Evolutionary conservation across 208 protist genomes (phyloP), one percentile per base, ranked within the genome.

Genomic region (Polymyxa betae): DNA sequence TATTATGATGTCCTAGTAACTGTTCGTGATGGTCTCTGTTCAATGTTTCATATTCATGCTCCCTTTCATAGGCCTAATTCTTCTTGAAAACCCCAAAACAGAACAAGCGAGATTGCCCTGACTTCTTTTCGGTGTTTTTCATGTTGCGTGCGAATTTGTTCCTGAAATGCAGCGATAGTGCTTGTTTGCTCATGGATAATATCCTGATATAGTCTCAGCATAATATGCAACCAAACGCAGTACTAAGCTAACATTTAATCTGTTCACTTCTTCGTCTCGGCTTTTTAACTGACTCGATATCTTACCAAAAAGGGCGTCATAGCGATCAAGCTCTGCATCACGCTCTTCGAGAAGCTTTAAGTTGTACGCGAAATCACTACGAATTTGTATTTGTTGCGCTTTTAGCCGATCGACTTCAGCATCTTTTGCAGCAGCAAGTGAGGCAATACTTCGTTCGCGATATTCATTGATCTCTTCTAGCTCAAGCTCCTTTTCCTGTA

Each of bases 331-430:
- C n/a, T 82, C 72, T 82, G 72, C 72, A 82, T 82, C 72, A 20
- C 72, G 72, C 72, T 82, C 72, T n/a, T 82, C 72, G 16, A 82
- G 72, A 12, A 82, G 72, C 40, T 82, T 82, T n/a, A 82, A 43
- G n/a, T 82, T 82, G 72, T 82, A 82, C 35, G n/a, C 40, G n/a
- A 82, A 82, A 82, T 82, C 72, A n/a, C 10, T 82, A 12, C 72
- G 72, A 43, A 82, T 82, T 43, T 82, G 72, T 16, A 43, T n/a
- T 5, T 40, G 72, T 45, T 43, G 5, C 16, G 72, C 5, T 43
- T 82, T 82, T 12, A 82, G n/a, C n/a, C 35, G 16, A 5, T 82
- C 72, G n/a, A 35, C 72, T 82, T 82, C 72, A 20, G 72, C 35
- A 5, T 5, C 72, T n/a, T 82, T 82, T 5, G 72, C 72, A 12